Base-by-base conservation (phyloP, 345 rosid genomes). In the Conringia planisiliqua region DNA sequence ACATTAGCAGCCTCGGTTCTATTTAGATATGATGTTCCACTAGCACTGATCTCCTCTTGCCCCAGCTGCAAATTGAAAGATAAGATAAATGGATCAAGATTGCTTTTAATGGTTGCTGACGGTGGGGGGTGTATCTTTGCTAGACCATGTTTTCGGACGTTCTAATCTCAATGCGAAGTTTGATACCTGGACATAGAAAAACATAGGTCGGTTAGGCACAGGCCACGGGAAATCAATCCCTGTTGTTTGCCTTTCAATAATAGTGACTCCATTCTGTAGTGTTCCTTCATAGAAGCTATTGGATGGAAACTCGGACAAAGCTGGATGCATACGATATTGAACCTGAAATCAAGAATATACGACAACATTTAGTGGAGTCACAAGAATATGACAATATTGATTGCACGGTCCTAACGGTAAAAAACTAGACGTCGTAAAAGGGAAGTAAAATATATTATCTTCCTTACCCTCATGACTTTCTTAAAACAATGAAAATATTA, bases 141-240 rank as follows among this genome's bases (percentile, higher is more conserved):
- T 29, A 66, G 43, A 58, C 46, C 62, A 78, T 48, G 24, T 17
- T 36, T 36, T 60, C 2, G 50, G 18, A 30, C 44, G 26, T 60
- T 52, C 17, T 20, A 30, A 29, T 44, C 26, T 44, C 44, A 32
- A 4, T 40, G 52, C 39, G 11, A 70, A 50, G 44, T 66, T 43
- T 12, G 11, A 47, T 81, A 96, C 97, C 98, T 96, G 99, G 57
- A 96, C 99, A 83, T 92, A 92, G 71, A 96, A 96, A 82, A 96
- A 90, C 99, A 96, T 92, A 73, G 99, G 98, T 12, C 98, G 89
- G 79, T 88, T 92, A 35, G 98, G 98, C 67, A 90, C 97, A 51
- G 99, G 99, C 99, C 99, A 96, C 26, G 98, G 97, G 78, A 96
- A 96, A 85, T 92, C 99, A 78, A 96, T 92, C 75, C 99, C 97